These are phyloP conservation scores for Umbelopsis sp. DNA, from an alignment of 192 early-diverging fungal species.

Conservation along the genomic window DNA sequence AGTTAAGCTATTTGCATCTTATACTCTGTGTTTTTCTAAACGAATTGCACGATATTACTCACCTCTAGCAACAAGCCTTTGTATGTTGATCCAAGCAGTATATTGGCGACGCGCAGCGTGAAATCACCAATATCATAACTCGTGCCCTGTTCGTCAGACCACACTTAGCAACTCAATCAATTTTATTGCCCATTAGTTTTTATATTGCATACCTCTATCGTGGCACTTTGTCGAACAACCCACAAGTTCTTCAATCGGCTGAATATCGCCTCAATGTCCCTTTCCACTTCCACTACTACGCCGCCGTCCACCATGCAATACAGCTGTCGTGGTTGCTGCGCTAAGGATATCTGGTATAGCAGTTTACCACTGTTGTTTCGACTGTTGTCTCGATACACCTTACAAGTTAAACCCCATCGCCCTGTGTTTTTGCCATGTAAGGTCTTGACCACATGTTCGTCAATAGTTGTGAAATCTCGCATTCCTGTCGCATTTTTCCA, in stretches of 20 bases:
- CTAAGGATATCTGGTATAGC: conserved; percentile 38
- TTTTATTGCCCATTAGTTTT: not conserved
- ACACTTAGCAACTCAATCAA: not conserved
- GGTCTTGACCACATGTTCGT: conserved; percentile 41
- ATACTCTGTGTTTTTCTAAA: not conserved
- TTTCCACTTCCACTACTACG: conserved; percentile 55
- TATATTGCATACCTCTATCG: conserved; percentile 44
- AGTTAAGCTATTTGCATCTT: not conserved
- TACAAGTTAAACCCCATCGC: conserved; percentile 41
- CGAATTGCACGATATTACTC: not conserved
- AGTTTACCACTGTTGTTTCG: conserved; percentile 31
- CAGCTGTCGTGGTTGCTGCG: conserved; percentile 38
- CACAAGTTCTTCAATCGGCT: conserved; percentile 54
- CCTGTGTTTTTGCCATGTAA: conserved; percentile 43
- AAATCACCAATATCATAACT: conserved; percentile 58
- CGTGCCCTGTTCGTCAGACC: conserved; percentile 35
- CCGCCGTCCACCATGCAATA: conserved; percentile 53
- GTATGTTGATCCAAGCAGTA: conserved; percentile 55
- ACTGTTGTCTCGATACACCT: conserved; percentile 38
- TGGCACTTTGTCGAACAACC: conserved; percentile 53
- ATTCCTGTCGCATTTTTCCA: conserved; percentile 49
- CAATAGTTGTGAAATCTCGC: conserved; percentile 40
- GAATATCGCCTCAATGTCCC: conserved; percentile 52
- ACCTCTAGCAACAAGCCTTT: conserved; percentile 62
- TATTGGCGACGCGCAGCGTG: conserved; percentile 56